Evolutionary conservation across 345 rosid species (phyloP), one percentile per base, ranked within the genome.

Genomic region (Populus ilicifolia): DNA sequence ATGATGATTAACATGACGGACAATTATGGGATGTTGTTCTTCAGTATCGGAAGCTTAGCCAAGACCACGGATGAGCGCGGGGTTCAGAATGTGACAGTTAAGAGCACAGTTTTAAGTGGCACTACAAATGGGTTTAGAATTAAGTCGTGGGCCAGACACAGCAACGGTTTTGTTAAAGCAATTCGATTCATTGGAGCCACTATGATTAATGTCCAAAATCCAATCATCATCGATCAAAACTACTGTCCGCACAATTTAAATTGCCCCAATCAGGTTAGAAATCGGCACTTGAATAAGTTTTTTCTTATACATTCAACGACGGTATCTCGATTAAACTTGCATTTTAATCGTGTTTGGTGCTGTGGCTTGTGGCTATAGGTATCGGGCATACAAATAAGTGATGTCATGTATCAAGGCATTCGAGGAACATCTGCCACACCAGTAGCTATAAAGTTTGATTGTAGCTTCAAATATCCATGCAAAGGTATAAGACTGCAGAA

Each of bases 381-480:
- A 33, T 75, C 78, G 5, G 71, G 78, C 0, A 12, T 75, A 35
- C 35, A 75, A 50, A 66, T 75, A 1, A 44, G 25, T 33, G 71
- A 75, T n/a, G 71, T 75, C 16, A 11, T 50, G 0, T 75, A 75
- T 27, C 21, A 48, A 65, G 25, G 48, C 2, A 75, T 75, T 30
- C 0, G 78, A 46, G 78, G 71, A 75, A 59, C 84, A 16, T 85
- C 92, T 1, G 79, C 89, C 7, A 83, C 89, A 2, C 69, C 82
- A 2, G 44, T 82, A 2, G 86, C 86, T 5, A 78, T 88, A 36
- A 87, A 81, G 25, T 77, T 88, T 30, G 84, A 87, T 20, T 87
- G 91, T 27, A 88, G 90, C 61, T 39, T 75, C 12, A 67, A 68
- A 21, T 56, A 56, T 50, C 87, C 91, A 18, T 85, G 91, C 81